A percentile compares a stretch with the other conserved stretches of the same genome.
phyloP scores from a whole-genome alignment of 2,329 filamentous ascomycete genomes.

The Aspergillus tamarii region DNA sequence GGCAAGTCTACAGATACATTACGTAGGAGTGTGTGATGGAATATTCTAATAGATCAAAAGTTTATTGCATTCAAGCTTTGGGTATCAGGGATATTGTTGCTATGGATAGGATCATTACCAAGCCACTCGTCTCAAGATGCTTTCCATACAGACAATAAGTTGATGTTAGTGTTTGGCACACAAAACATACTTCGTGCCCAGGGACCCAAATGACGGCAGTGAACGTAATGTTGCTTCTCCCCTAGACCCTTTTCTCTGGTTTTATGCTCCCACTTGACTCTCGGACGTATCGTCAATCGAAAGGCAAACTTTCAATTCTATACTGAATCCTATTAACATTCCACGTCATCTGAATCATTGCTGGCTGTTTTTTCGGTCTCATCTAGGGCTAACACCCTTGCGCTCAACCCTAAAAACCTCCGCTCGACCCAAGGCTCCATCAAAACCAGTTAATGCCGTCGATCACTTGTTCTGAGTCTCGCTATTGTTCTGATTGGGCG shows the following conservation, averaged over 20 bases:
- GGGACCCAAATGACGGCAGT: background rate
- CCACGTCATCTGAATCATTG: background rate
- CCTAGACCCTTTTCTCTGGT: background rate
- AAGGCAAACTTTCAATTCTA: too few species aligned
- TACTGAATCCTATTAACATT: background rate
- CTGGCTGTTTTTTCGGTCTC: background rate
- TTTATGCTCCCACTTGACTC: background rate
- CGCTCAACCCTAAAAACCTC: background rate
- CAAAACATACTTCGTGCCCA: too few species aligned
- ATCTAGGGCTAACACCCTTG: background rate
- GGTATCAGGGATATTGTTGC: too few species aligned
- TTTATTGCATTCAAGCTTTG: too few species aligned
- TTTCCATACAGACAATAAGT: too few species aligned
- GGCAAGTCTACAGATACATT: too few species aligned
- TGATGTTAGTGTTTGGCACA: too few species aligned
- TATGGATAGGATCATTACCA: too few species aligned
- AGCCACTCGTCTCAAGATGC: too few species aligned
- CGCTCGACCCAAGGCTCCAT: background rate
- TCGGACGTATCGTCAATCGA: background rate
- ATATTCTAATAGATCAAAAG: too few species aligned
- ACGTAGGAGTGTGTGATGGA: too few species aligned
- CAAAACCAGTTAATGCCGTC: background rate
- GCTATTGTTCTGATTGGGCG: slow-evolving; percentile 25
- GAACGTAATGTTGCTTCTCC: background rate
- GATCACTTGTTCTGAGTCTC: background rate